These are phyloP conservation scores for Citropsis articulata DNA, from an alignment of 345 rosid species.

Conservation along the genomic window DNA sequence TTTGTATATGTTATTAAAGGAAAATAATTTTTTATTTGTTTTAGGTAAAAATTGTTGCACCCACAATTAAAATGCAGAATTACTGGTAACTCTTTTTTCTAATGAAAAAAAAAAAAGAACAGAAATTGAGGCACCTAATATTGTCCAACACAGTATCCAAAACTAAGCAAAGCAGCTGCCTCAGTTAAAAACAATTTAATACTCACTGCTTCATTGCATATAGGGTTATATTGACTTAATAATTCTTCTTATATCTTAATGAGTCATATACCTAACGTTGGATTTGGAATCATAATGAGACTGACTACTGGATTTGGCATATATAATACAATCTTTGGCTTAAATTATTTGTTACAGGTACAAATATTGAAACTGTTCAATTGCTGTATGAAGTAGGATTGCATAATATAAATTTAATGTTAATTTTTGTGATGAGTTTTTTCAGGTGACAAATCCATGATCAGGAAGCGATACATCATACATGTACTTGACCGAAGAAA, in stretches of 20 bases:
- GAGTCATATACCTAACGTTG: not conserved
- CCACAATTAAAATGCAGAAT: not conserved
- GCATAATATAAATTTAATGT: not conserved
- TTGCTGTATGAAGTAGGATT: too few species aligned
- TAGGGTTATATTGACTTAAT: too few species aligned
- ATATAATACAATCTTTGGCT: not conserved
- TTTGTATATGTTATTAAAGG: not conserved
- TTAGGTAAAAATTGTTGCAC: not conserved
- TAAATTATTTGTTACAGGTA: too few species aligned
- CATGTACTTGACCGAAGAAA: too few species aligned
- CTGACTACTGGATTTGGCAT: not conserved
- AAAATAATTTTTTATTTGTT: not conserved
- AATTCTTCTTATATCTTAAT: not conserved
- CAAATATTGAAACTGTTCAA: too few species aligned
- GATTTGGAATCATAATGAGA: not conserved
- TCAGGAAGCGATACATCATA: too few species aligned
- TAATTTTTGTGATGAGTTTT: not conserved
- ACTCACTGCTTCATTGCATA: not conserved
- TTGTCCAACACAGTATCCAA: too few species aligned
- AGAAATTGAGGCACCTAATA: not conserved
- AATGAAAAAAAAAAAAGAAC: too few species aligned
- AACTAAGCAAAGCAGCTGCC: not conserved
- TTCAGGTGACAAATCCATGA: slow-evolving; percentile 25
- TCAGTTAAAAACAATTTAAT: not conserved
- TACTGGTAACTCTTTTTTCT: not conserved